phyloP scores from a whole-genome alignment of 768 basidiomycete genomes.

The Russula earlei region DNA sequence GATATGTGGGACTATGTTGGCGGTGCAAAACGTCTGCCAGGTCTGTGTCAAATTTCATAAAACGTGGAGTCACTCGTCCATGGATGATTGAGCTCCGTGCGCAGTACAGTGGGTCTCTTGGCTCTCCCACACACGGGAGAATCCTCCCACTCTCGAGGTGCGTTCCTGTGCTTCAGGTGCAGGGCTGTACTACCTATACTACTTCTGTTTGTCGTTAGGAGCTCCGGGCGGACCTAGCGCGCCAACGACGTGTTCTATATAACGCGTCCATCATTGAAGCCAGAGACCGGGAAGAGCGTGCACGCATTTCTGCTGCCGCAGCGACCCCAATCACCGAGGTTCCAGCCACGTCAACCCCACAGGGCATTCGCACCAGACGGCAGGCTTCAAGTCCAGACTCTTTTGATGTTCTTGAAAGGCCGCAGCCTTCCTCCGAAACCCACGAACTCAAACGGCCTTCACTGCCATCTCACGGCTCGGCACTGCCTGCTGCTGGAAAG shows the following conservation, averaged over 20 bases:
- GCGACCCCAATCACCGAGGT: neutral
- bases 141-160: slow-evolving; percentile 14
- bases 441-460: neutral
- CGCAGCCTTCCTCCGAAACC: neutral
- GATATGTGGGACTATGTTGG: slow-evolving; percentile 18
- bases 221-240: slow-evolving; percentile 15
- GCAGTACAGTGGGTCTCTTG: slow-evolving; percentile 19
- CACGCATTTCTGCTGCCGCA: neutral
- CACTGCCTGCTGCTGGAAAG: neutral
- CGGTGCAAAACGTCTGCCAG: slow-evolving; percentile 16
- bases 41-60: neutral
- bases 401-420: neutral
- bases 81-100: neutral
- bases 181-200: slow-evolving; percentile 1
- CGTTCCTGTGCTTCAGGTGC: neutral
- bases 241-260: slow-evolving; percentile 13
- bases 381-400: neutral
- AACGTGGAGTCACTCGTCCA: neutral
- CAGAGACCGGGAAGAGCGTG: slow-evolving; percentile 16
- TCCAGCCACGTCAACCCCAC: neutral
- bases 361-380: neutral
- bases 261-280: slow-evolving; percentile 16
- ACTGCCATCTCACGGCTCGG: neutral
- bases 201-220: slow-evolving; percentile 4
- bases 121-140: slow-evolving; percentile 15